Base-by-base conservation (phyloP, 2,329 filamentous ascomycete genomes). In the Aspergillus novoparasiticus region DNA sequence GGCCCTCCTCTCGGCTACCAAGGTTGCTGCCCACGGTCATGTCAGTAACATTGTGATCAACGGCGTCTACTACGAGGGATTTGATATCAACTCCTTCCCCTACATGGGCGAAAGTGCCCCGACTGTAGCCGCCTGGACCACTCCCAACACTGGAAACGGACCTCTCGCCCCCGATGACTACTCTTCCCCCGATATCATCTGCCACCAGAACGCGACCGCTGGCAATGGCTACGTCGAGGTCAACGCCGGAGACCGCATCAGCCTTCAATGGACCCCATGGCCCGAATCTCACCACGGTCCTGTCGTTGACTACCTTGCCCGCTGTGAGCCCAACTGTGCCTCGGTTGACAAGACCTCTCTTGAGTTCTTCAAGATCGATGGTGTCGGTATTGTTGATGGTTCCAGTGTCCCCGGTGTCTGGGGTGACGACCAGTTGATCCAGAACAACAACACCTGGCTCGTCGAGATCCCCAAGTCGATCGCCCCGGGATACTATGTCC, bases 211-310 rank as follows among this genome's bases (percentile, higher is more conserved):
- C 36, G 86, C 84, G n/a, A 80, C 79, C 19, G 81, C 82, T 19
- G 84, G 82, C 14, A 66, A 75, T 16, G 79, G 80, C 59, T 78
- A 81, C 64, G 84, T 83, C 21, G 78, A 81, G 9, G 83, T 89
- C 26, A 78, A 81, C 3, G 88, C 87, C 11, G 89, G 88, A 58
- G 79, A 80, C 66, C 80, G 79, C 5, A 71, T 90, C 68, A 78
- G 83, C 53, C 75, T 90, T 56, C 80, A 85, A 68, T 90, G 88
- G 88, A 84, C 81, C 63, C 80, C 80, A 19, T 90, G 88, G 88
- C 87, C 87, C 6, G 80, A 83, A 2, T 84, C 81, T 48, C 85
- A 90, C 78, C 81, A 86, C 62, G 86, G 86, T 1, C 87, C 87
- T 6, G 82, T 89, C 66, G 80, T 89, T 64, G 83, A 83, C 74